Evolutionary conservation across 257 asterid genomes (phyloP), one percentile per base, ranked within the genome.

Genomic region (Handroanthus guayacan): DNA sequence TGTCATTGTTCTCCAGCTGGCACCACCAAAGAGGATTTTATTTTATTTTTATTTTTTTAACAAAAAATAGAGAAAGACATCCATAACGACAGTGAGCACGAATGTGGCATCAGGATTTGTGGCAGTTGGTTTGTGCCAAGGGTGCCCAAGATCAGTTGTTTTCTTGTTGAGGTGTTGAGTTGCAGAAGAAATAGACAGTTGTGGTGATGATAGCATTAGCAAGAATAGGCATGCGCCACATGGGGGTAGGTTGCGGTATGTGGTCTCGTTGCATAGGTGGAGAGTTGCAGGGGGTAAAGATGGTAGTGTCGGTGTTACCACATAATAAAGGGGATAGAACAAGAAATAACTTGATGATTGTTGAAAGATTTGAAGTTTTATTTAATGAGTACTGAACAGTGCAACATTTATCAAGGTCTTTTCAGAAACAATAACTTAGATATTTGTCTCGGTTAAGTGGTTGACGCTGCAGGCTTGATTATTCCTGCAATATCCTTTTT

Each of bases 151-250:
- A 10, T 43, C 69, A 4, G 34, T 38, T 12, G 44, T 67, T 20
- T 67, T 45, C 57, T 37, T 69, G n/a, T 67, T 67, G 51, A 54
- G 38, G n/a, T 51, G 72, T 72, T 61, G 14, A 18, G 25, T 44
- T 58, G 36, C 50, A 9, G 20, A n/a, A 18, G 34, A 12, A 4
- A 8, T 52, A 25, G 58, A 55, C 62, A 2, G 38, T 62, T 61
- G 38, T 37, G 9, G 60, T 14, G 57, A 37, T 34, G 45, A 44
- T 60, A 25, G 45, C n/a, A 54, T 70, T 31, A 16, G 47, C 69
- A 61, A 16, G 17, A 20, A 25, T 25, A 25, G 34, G 7, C 60
- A 71, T 44, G 17, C 11, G 9, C 43, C 2, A 5, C 16, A 36
- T 36, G 54, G 18, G 51, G 5, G 57, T 20, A n/a, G 51, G 63